Conservation (phyloP, 1,284 basidiomycete genomes). For the Ustilago nuda region DNA sequence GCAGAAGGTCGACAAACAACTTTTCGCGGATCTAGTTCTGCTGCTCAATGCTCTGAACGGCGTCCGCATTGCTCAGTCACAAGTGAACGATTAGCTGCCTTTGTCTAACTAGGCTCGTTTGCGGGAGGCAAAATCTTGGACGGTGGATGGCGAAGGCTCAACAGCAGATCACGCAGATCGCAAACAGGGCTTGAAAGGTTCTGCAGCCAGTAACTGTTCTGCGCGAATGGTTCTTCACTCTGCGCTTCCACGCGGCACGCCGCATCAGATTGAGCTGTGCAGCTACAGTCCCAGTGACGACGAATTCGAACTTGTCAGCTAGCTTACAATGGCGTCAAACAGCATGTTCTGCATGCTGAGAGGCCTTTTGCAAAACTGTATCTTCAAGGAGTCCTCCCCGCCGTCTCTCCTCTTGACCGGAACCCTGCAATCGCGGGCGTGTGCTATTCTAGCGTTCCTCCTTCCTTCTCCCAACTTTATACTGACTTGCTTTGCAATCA, state of each 20-base stretch:
- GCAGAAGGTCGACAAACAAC: not conserved
- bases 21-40: not conserved
- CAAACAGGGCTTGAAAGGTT: not conserved
- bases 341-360: not conserved
- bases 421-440: not conserved
- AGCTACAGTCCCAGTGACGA: too few relatives aligned
- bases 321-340: not conserved
- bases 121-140: too few relatives aligned
- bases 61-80: too few relatives aligned
- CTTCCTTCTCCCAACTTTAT: not conserved
- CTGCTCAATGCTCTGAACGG: not conserved
- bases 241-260: not conserved
- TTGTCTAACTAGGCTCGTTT: too few relatives aligned
- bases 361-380: not conserved
- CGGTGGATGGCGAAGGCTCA: too few relatives aligned
- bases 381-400: not conserved
- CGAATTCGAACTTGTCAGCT: not conserved
- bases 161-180: not conserved
- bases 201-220: not conserved
- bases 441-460: not conserved
- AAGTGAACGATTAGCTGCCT: too few relatives aligned
- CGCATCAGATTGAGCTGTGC: not conserved
- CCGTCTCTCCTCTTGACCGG: not conserved
- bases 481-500: conserved; percentile 5
- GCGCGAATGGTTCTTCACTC: not conserved